Base-by-base conservation (phyloP, 352 stramenopile species). In the Phytophthora tubulina region DNA sequence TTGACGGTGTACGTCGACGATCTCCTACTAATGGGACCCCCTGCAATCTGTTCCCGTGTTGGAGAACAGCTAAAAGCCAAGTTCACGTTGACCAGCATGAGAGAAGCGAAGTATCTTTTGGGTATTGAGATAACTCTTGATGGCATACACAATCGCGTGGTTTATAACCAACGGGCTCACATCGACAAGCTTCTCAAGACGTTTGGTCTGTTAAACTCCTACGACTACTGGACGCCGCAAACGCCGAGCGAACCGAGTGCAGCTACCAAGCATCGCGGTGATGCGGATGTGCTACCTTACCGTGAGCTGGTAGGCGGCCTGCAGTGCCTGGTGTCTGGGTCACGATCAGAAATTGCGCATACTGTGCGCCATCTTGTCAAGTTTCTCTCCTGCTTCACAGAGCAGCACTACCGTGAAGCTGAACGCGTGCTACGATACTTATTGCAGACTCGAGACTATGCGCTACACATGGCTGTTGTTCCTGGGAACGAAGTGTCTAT, bases 41-140 rank as follows among this genome's bases (percentile, higher is more conserved):
- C 58, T 8, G 41, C 15, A 0, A 0, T 63, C 7, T 73, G 49
- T 17, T 4, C 32, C 2, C 11, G 39, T 1, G 51, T 55, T 4
- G 51, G 44, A 10, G 11, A 0, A 3, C 17, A 63, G 7, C 39
- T 75, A 2, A 64, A 61, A 32, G 4, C 17, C 6, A n/a, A 5
- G 9, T 77, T 75, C 39, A 50, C 59, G 0, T n/a, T 75, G 3
- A 77, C 66, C 3, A 67, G 63, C 6, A 67, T 80, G 31, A 69
- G 56, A 6, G 38, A 65, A 14, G 53, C 65, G 21, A 65, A 71
- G 46, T 65, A 41, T 32, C 30, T 71, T 1, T 36, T 54, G 4
- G 53, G 27, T 5, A 71, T 71, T 27, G 30, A 59, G 30, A 65
- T 71, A 6, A 59, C 35, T 2, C 32, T 71, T 2, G 54, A 60